These are phyloP conservation scores for Phytophthora agathidicida DNA, from an alignment of 352 stramenopile species.

Conservation along the genomic window DNA sequence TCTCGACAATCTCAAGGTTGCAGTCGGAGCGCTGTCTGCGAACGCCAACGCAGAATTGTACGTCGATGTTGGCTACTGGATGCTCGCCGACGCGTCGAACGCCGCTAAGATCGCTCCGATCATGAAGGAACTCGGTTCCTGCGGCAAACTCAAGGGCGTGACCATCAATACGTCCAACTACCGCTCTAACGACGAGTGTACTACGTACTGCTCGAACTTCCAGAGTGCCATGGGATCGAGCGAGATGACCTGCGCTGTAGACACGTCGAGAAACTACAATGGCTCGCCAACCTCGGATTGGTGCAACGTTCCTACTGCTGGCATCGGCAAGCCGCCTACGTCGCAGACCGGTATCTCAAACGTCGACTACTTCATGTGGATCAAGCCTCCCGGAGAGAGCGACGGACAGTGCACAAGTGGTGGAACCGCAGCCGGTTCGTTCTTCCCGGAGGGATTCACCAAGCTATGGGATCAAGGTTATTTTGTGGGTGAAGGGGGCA, in stretches of 20 bases:
- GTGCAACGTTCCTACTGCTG: slow-evolving; percentile 66
- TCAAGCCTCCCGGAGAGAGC: slow-evolving; percentile 64
- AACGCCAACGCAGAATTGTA: slow-evolving; percentile 65
- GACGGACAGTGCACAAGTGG: slow-evolving; percentile 54
- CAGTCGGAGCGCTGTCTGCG: slow-evolving; percentile 45
- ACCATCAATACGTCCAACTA: slow-evolving; percentile 80
- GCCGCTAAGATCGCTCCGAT: slow-evolving; percentile 38
- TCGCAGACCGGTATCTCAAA: slow-evolving; percentile 43
- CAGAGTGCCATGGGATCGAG: slow-evolving; percentile 43
- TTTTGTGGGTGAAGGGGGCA: slow-evolving; percentile 45
- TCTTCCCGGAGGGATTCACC: slow-evolving; percentile 59
- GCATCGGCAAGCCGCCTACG: slow-evolving; percentile 55
- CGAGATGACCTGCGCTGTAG: slow-evolving; percentile 55
- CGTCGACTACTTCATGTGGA: slow-evolving; percentile 72
- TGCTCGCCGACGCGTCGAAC: slow-evolving; percentile 36
- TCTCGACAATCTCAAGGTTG: slow-evolving; percentile 50
- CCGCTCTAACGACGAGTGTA: slow-evolving; percentile 47
- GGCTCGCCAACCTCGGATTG: slow-evolving; percentile 47
- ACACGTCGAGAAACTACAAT: slow-evolving; percentile 69
- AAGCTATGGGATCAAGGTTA: slow-evolving; percentile 67
- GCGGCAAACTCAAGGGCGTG: slow-evolving; percentile 57
- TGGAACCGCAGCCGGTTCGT: slow-evolving; percentile 48
- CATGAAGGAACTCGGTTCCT: slow-evolving; percentile 39
- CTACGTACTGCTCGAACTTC: slow-evolving; percentile 53
- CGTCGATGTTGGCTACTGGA: slow-evolving; percentile 68